Evolutionary conservation across 2,329 filamentous ascomycete species (phyloP).

Genomic region (Hyphodiscus sp.): DNA sequence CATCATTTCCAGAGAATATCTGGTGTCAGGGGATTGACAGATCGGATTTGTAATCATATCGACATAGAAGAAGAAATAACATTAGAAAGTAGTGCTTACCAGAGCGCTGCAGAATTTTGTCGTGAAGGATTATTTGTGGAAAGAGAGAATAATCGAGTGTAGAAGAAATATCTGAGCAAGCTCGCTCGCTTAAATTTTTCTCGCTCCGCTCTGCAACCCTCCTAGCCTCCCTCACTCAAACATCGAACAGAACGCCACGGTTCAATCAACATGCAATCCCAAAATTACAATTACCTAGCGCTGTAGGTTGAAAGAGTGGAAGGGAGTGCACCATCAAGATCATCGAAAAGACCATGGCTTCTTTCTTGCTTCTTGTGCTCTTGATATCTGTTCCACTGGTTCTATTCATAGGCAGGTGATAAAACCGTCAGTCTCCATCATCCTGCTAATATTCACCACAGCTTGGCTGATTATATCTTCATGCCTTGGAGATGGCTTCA

Average conservation of each 20-base stretch:
- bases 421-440: neutral
- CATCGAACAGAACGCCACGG: neutral
- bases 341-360: neutral
- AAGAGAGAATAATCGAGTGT: neutral
- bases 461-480: slow-evolving; percentile 31
- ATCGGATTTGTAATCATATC: slow-evolving; percentile 63
- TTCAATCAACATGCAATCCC: neutral
- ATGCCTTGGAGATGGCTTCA: slow-evolving; percentile 28
- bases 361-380: slow-evolving; percentile 2
- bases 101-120: neutral
- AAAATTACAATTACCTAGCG: no score
- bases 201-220: neutral
- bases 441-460: slow-evolving; percentile 3
- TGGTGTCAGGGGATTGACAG: slow-evolving; percentile 78
- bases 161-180: neutral
- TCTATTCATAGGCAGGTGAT: slow-evolving; percentile 24
- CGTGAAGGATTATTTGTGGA: neutral
- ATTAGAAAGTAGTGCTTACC: slow-evolving; percentile 10
- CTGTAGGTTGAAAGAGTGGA: no score
- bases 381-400: neutral
- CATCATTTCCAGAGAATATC: slow-evolving; percentile 34
- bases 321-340: no score
- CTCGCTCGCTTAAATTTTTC: neutral
- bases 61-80: slow-evolving; percentile 11
- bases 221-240: neutral